Conservation (phyloP, 495 filamentous ascomycete genomes). For the Neurospora tetraspora region DNA sequence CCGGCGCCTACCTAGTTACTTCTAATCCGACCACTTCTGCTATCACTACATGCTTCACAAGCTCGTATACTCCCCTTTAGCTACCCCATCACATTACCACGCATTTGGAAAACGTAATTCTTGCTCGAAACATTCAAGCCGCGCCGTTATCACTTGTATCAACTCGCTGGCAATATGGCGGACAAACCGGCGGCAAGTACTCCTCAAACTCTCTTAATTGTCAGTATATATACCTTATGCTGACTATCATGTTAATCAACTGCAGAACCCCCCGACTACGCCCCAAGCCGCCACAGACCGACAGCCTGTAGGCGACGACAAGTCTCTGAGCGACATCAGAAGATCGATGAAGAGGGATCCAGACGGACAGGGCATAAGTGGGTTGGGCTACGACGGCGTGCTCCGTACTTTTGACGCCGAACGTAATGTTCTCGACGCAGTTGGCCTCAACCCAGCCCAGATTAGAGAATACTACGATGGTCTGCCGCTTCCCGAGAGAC, state of each 20-base stretch:
- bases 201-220: background rate
- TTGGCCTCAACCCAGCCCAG: background rate
- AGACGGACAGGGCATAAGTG: background rate
- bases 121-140: background rate
- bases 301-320: background rate
- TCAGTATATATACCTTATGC: background rate
- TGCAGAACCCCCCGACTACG: background rate
- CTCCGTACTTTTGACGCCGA: background rate
- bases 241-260: background rate
- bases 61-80: background rate
- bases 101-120: background rate
- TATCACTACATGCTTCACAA: background rate
- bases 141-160: background rate
- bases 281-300: background rate
- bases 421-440: background rate
- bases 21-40: background rate
- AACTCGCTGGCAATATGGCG: background rate
- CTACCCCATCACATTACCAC: background rate
- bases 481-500: background rate
- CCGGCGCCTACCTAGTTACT: background rate
- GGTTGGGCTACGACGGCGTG: background rate
- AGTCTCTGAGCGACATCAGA: background rate
- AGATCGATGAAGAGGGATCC: background rate
- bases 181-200: background rate
- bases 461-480: background rate